phyloP scores from a whole-genome alignment of 306 rosid species.

The Cicer chorassanicum region DNA sequence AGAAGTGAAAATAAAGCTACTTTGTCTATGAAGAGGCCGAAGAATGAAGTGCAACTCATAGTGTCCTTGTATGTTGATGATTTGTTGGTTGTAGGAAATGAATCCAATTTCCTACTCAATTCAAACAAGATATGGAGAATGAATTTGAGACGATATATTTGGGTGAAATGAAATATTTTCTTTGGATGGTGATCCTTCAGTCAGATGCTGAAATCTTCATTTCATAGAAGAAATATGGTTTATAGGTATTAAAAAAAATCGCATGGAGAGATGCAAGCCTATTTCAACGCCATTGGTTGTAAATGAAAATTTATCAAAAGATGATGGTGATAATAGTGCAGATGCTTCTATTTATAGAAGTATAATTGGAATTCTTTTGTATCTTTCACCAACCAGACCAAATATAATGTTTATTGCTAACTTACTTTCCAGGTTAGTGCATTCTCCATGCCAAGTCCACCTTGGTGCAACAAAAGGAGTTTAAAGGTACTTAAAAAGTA shows the following conservation, averaged over 20 bases:
- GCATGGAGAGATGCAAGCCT: neutral
- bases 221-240: too few relatives aligned
- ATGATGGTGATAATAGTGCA: neutral
- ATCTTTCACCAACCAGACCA: neutral
- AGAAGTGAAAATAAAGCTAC: neutral
- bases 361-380: neutral
- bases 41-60: neutral
- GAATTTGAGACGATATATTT: neutral
- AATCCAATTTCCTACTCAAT: too few relatives aligned
- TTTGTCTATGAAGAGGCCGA: neutral
- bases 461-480: neutral
- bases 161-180: neutral
- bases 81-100: too few relatives aligned
- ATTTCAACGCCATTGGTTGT: neutral
- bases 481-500: too few relatives aligned
- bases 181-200: neutral
- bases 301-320: neutral
- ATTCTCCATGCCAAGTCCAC: slow-evolving; percentile 6
- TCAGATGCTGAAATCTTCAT: neutral
- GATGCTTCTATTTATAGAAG: neutral
- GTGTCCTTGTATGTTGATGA: neutral
- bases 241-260: neutral
- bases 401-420: neutral
- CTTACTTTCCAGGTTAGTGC: neutral
- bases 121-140: too few relatives aligned